Percentiles rank a stretch among this genome's conserved stretches.
Evolutionary conservation across 75 land plant species (phyloP).

Genomic region (Sequoiadendron giganteum): DNA sequence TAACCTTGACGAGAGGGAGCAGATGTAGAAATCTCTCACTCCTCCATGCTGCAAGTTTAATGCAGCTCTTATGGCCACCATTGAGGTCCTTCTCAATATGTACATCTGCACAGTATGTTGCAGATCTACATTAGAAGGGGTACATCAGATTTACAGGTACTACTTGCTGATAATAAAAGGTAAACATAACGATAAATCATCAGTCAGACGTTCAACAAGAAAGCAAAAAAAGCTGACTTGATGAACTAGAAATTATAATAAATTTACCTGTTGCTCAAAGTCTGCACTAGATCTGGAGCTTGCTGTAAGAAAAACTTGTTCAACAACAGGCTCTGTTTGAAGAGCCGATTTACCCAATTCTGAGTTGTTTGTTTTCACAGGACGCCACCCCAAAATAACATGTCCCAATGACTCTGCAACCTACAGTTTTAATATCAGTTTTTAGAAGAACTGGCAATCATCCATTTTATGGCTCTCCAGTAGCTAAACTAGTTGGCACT

Average conservation of each 20-base stretch:
- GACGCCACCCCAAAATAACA: constrained; percentile 89
- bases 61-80: constrained; percentile 93
- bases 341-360: constrained; percentile 88
- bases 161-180: not conserved
- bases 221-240: not conserved
- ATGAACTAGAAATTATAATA: not conserved
- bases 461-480: not conserved
- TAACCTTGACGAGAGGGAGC: constrained; percentile 96
- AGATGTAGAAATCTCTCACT: constrained; percentile 89
- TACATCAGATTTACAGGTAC: not conserved
- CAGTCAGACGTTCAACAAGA: not conserved
- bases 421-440: constrained; percentile 24
- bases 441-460: not conserved
- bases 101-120: constrained; percentile 68
- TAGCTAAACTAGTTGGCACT: not conserved
- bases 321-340: constrained; percentile 92
- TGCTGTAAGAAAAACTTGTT: constrained; percentile 85
- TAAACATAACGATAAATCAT: not conserved
- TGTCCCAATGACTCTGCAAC: constrained; percentile 98
- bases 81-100: constrained; percentile 80
- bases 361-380: constrained; percentile 79
- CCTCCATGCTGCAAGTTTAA: constrained; percentile 87
- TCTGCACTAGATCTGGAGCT: constrained; percentile 59
- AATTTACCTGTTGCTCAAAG: constrained; percentile 83
- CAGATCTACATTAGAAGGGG: constrained; percentile 4